Base-by-base conservation (phyloP, 352 stramenopile genomes). In the Phytophthora sansomeana region DNA sequence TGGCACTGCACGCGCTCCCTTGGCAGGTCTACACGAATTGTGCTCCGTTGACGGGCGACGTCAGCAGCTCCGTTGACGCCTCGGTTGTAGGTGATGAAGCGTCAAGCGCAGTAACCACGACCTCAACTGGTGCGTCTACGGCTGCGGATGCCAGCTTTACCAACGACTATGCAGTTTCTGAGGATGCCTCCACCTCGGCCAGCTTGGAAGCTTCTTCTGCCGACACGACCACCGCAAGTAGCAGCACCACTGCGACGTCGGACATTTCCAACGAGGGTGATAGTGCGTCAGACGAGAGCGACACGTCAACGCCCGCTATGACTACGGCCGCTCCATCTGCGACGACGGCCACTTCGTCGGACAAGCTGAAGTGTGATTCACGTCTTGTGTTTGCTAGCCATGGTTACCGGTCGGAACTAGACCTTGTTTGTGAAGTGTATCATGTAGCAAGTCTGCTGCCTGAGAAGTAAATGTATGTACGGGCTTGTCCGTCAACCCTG, bases 11-110 rank as follows among this genome's bases (percentile, higher is more conserved):
- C 32, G 51, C 61, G 13, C 56, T 66, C 8, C 44, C 80, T 16
- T 66, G 77, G 77, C 80, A 83, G 30, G 48, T 76, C n/a, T 77
- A 42, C 26, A 29, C 30, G 35, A 28, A 52, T 14, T 36, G n/a
- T 30, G n/a, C 28, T 28, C n/a, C 41, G n/a, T n/a, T n/a, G 38
- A 58, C 51, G 7, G 51, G 49, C 42, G 62, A 30, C n/a, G 24
- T 70, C 30, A 60, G 62, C 24, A 70, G 32, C 54, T 70, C 62
- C 3, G 62, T 70, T 16, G 47, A 70, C 19, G 55, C 62, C 9
- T 65, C 62, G 26, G 38, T 54, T 32, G 54, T 48, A 8, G 17
- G 8, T 44, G 62, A 51, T 19, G 39, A 54, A 2, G 65, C 59
- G 10, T 33, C 52, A 21, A 51, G 50, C 24, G 53, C 57, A 16